Evolutionary conservation across 139 green algal genomes (phyloP).

Genomic region (Auxenochlorella protothecoides): DNA sequence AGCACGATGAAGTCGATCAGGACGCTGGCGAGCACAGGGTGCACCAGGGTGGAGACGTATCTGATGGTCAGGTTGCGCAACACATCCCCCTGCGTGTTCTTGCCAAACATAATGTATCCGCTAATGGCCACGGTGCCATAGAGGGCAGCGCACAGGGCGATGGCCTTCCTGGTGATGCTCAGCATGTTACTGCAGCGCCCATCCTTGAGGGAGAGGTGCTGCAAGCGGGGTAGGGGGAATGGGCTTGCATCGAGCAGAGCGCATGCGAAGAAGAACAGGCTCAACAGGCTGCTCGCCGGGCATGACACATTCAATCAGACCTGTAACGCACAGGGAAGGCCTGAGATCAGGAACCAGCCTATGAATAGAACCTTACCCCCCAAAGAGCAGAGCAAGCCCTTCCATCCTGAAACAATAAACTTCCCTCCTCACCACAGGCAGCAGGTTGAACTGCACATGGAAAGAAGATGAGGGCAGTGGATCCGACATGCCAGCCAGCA

Average conservation of each 20-base stretch:
- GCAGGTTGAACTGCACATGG: slow-evolving; percentile 18
- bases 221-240: neutral
- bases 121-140: slow-evolving; percentile 19
- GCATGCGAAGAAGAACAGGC: too few species aligned
- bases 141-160: slow-evolving; percentile 7
- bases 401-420: too few species aligned
- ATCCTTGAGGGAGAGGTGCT: slow-evolving; percentile 13
- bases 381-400: too few species aligned
- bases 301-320: too few species aligned
- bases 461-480: too few species aligned
- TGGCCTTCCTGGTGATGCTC: neutral
- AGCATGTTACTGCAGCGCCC: slow-evolving; percentile 6
- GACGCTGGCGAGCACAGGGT: neutral
- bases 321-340: too few species aligned
- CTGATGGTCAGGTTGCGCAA: slow-evolving; percentile 24
- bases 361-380: too few species aligned
- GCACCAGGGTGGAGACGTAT: neutral
- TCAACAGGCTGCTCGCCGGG: too few species aligned
- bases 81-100: slow-evolving; percentile 20
- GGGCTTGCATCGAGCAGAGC: neutral
- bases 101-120: slow-evolving; percentile 27
- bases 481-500: too few species aligned
- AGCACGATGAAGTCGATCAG: slow-evolving; percentile 8
- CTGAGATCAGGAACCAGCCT: too few species aligned
- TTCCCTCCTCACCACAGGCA: slow-evolving; percentile 10